Evolutionary conservation across 2,329 filamentous ascomycete genomes (phyloP).

Genomic region (Acrodontium crateriforme): DNA sequence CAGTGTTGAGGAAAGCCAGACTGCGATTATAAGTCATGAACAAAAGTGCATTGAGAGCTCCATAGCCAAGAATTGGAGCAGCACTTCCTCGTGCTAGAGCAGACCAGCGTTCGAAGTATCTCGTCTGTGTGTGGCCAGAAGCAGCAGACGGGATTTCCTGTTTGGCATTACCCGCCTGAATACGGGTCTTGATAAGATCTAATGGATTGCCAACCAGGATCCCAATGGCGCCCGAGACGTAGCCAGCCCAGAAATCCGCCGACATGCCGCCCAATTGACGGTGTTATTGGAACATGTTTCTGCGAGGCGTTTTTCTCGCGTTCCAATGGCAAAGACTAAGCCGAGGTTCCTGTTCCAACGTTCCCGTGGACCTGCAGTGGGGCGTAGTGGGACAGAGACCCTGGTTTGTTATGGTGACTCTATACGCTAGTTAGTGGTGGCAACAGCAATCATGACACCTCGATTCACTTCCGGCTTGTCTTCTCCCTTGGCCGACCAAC

Average conservation of each 20-base stretch:
- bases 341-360: too few relatives aligned
- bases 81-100: constrained; percentile 48
- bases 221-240: constrained; percentile 69
- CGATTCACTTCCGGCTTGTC: too few relatives aligned
- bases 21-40: constrained; percentile 84
- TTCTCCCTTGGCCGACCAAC: too few relatives aligned
- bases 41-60: constrained; percentile 76
- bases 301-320: too few relatives aligned
- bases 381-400: too few relatives aligned
- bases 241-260: constrained; percentile 87
- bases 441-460: too few relatives aligned
- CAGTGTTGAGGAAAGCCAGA: constrained; percentile 45
- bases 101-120: constrained; percentile 9
- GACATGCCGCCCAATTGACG: too few relatives aligned
- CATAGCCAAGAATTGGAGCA: constrained; percentile 78
- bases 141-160: neutral
- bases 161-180: constrained; percentile 48
- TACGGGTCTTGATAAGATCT: constrained; percentile 53
- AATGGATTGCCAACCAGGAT: constrained; percentile 85
- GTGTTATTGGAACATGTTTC: neutral
- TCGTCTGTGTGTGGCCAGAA: neutral
- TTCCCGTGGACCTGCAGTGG: too few relatives aligned
- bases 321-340: too few relatives aligned
- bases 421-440: too few relatives aligned
- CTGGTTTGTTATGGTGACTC: too few relatives aligned